These are phyloP conservation scores for Colletotrichum viniferum DNA, from an alignment of 2,329 filamentous ascomycete species.

Conservation along the genomic window DNA sequence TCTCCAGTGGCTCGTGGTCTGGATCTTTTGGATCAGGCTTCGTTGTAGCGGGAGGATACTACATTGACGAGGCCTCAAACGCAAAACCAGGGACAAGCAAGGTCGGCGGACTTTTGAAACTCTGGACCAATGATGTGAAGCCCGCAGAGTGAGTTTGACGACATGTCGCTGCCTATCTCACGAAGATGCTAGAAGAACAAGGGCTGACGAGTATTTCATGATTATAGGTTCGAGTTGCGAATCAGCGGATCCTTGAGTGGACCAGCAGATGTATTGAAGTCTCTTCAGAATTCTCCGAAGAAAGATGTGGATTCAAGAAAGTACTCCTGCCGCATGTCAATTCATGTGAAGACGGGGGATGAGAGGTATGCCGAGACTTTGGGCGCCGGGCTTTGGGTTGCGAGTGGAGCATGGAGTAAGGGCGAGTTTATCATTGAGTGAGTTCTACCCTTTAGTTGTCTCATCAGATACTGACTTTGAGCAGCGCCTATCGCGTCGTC, in stretches of 20 bases:
- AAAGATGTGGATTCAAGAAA: constrained; percentile 41
- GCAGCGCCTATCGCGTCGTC: not conserved
- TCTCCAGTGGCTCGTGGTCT: constrained; percentile 50
- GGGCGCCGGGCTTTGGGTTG: not conserved
- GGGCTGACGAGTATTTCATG: not conserved
- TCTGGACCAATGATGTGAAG: not conserved
- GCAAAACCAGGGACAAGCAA: not conserved
- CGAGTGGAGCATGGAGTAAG: not conserved
- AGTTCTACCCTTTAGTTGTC: not conserved
- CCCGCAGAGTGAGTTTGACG: not conserved
- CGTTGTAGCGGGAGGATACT: constrained; percentile 39
- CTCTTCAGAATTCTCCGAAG: constrained; percentile 32
- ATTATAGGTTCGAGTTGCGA: constrained; percentile 18
- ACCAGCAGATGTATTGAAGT: constrained; percentile 43
- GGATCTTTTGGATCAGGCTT: constrained; percentile 53
- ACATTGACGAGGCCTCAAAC: constrained; percentile 10
- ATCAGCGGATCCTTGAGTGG: constrained; percentile 50
- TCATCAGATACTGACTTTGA: not conserved
- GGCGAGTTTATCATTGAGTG: not conserved
- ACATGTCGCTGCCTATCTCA: not conserved
- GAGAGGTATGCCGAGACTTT: not conserved
- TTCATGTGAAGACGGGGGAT: not conserved
- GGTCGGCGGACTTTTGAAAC: constrained; percentile 26
- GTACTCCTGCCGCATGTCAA: constrained; percentile 31
- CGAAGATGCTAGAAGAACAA: too few relatives aligned